Evolutionary conservation across 2,329 filamentous ascomycete genomes (phyloP), one percentile per base, ranked within the genome.

Genomic region (Penicillium sp.): DNA sequence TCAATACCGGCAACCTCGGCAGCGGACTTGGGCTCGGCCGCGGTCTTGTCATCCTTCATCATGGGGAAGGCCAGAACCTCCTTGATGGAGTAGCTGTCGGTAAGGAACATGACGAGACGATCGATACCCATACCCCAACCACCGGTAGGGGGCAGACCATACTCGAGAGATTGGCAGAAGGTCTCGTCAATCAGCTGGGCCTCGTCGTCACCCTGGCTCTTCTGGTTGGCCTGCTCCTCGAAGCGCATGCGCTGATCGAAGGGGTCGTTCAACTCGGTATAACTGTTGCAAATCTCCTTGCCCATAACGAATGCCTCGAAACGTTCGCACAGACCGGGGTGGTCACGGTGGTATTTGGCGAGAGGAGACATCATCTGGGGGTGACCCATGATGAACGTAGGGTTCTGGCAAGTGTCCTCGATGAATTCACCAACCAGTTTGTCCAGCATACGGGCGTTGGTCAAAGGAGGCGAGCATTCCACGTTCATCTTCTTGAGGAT

Each of bases 121-220:
- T 97, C 91, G 60, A 95, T 93, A 57, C 93, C 93, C 82, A 97
- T 89, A 59, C 91, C 93, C 87, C 88, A 98, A 42, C 93, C 93
- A 70, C 89, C 93, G 1, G 93, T 98, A 0, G 93, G 93, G 5
- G 93, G 92, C 51, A 98, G 76, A 60, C 88, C 89, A 66, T 90
- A 93, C 71, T 97, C 93, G 50, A 97, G 82, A 46, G 87, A 84
- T 54, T 86, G 87, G 66, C 90, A 88, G 80, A 97, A 97, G 63
- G 88, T 95, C 81, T 97, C 92, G 63, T 98, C 95, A 47, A 97
- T 84, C 61, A 93, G 77, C 76, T 97, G 93, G 1, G 92, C 95
- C 76, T 98, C 95, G 62, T 97, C 90, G 60, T 98, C 95, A 67
- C 95, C 93, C 75, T 95, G 89, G 6, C 84, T 89, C 82, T 97